Evolutionary conservation across 2,329 filamentous ascomycete genomes (phyloP), one percentile per base, ranked within the genome.

Genomic region (Rhynchosporium agropyri): DNA sequence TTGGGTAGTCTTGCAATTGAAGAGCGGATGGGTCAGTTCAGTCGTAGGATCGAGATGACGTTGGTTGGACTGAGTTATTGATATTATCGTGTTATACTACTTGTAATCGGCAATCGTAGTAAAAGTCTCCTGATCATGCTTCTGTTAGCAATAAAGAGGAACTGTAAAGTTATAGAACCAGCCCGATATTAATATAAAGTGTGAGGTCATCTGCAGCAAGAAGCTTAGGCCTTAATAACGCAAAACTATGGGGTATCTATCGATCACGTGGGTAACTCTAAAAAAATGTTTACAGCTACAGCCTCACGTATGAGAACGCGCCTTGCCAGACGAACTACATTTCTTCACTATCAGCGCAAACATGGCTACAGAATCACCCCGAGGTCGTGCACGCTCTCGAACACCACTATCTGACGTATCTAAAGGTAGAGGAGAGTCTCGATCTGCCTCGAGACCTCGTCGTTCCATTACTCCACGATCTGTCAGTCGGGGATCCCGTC

Each of bases 381-480:
- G 71, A 59, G 69, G 70, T 20, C 64, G 70, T 36, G 53, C 65
- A 20, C 69, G 68, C n/a, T 68, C 68, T n/a, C 65, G 73, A n/a
- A 72, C 72, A 9, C 69, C 69, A 50, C 70, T 69, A 57, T 73
- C 72, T 8, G 68, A 73, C 55, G 64, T 59, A 54, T 68, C 66
- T 12, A 65, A 63, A 57, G 61, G 60, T 43, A 65, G 69, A 51
- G 64, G 62, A 33, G 59, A 55, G 38, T 71, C 69, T 26, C 62
- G 69, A 63, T 71, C 71, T 31, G 15, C 55, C 38, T 73, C 69
- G 8, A 67, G 68, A 65, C 67, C 68, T 38, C 70, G 71, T 49
- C 72, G 73, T 53, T 70, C 71, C 9, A 68, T 73, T 46, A 71
- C 73, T 3, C 73, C 72, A 40, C 68, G 72, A 38, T 72, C 70